Evolutionary conservation across 2,329 filamentous ascomycete genomes (phyloP).

Genomic region (Hypocrella siamensis): DNA sequence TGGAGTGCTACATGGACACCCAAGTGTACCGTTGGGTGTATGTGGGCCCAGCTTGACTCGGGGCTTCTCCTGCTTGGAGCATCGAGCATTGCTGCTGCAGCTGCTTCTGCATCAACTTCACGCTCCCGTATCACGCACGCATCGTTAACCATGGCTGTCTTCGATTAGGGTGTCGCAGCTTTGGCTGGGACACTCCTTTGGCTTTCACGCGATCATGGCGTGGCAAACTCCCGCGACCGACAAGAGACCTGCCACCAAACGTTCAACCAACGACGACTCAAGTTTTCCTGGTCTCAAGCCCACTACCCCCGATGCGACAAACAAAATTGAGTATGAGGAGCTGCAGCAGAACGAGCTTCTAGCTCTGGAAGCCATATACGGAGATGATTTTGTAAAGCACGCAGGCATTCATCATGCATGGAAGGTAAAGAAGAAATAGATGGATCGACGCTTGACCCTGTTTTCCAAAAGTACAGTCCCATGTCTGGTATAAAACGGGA

Average conservation of each 20-base stretch:
- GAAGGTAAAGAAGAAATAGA: slow-evolving; percentile 71
- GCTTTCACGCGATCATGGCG: slow-evolving; percentile 29
- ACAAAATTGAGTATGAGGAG: slow-evolving; percentile 57
- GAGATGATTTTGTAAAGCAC: slow-evolving; percentile 70
- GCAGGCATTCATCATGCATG: slow-evolving; percentile 60
- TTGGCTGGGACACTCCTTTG: slow-evolving; percentile 33
- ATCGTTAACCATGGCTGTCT: slow-evolving; percentile 24
- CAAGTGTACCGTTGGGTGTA: too few relatives aligned
- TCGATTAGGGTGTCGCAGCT: slow-evolving; percentile 34
- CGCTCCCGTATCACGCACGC: too few relatives aligned
- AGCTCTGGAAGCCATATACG: slow-evolving; percentile 75
- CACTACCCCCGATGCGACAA: slow-evolving; percentile 21
- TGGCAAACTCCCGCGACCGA: slow-evolving; percentile 30
- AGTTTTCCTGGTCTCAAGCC: slow-evolving; percentile 36
- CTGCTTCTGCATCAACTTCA: too few relatives aligned
- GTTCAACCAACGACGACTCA: slow-evolving; percentile 27
- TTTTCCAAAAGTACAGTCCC: too few relatives aligned
- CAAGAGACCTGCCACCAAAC: slow-evolving; percentile 29
- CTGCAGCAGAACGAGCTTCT: slow-evolving; percentile 79
- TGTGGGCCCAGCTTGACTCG: too few relatives aligned
- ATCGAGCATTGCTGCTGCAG: too few relatives aligned
- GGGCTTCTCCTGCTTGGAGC: too few relatives aligned
- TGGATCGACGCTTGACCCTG: too few relatives aligned
- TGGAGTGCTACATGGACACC: too few relatives aligned
- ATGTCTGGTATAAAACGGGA: not conserved